Base-by-base conservation (phyloP, 352 stramenopile genomes). In the Hyaloperonospora brassicae region DNA sequence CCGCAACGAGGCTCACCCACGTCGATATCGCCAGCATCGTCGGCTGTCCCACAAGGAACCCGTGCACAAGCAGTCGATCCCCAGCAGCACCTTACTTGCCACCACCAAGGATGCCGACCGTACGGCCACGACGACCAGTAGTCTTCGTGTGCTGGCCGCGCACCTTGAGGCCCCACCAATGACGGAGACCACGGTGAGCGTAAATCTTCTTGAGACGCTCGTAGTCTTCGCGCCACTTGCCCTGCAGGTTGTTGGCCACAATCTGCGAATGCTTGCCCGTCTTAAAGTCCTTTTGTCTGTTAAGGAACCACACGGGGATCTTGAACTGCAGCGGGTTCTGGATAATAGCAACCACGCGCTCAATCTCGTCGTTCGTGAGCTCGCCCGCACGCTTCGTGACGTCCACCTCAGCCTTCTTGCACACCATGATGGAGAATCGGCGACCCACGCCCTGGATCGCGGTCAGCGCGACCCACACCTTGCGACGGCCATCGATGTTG, bases 201-300 rank as follows among this genome's bases (percentile, higher is more conserved):
- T 96, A 92, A 74, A 99, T 98, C 91, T 99, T 99, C 93, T 99
- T 99, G 66, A 99, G 82, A 69, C 96, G 84, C 79, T 99, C 97
- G 62, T 99, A 90, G 87, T 99, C 96, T 65, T 99, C 96, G 87
- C 96, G 95, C 67, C 98, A 92, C 79, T 98, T 98, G 70, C 91
- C 91, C 78, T 98, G 93, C 57, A 99, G 88, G 74, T 96, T 97
- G 79, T 99, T 98, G 52, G 96, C 93, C 62, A 98, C 97, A 50
- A 98, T 82, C 84, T 99, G 97, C 62, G 80, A 97, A 83, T 97
- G 97, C 83, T 99, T 99, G 80, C 96, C 96, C 49, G 95, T 98
- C 87, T 98, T 98, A 82, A 97, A 98, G 85, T 99, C 97, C 87
- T 98, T 98, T 87, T 99, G 96, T 79, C 97, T 93, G 89, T 99